Evolutionary conservation across 768 basidiomycete genomes (phyloP), one percentile per base, ranked within the genome.

Genomic region (Xerocomellus dryophilus): DNA sequence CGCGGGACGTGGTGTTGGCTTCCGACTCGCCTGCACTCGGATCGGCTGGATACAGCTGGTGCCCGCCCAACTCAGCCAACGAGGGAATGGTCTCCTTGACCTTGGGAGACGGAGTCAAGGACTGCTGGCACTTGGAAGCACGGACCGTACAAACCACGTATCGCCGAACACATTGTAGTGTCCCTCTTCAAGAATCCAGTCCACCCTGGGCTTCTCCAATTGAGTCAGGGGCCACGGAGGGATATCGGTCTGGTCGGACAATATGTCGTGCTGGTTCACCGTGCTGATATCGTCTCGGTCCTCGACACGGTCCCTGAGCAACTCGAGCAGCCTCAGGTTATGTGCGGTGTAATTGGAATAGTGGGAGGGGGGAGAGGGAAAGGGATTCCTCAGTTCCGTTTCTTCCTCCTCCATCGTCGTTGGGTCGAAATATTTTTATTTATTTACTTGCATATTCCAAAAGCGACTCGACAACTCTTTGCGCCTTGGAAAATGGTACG

Each of bases 151-250:
- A 82, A 87, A 87, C 89, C 90, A 96, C 62, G 79, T 79, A 67
- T 94, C 90, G n/a, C 90, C 92, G 71, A 88, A 96, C 15, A 86
- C 86, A 48, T 81, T 80, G 67, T 92, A 96, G 57, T 82, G 76
- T 1, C 87, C 86, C 56, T 91, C 90, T 60, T 93, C 89, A 2
- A 90, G 76, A 47, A 96, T 88, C 92, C 93, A 94, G 64, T 94
- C 93, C 14, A 89, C 84, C 42, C 91, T 81, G 35, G 93, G 93
- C 70, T 88, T 92, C 66, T 93, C 88, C 10, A 96, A 78, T 58
- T 85, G 84, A 3, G 69, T 70, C 39, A 94, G 73, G 18, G 86
- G 79, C 89, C 88, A 92, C 18, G 89, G 81, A 7, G 91, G 90
- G 11, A 92, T 73, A 50, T 91, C 85, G 2, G 71, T 62, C 64